Evolutionary conservation across 1,284 basidiomycete genomes (phyloP).

Genomic region (Flammula alnicola): DNA sequence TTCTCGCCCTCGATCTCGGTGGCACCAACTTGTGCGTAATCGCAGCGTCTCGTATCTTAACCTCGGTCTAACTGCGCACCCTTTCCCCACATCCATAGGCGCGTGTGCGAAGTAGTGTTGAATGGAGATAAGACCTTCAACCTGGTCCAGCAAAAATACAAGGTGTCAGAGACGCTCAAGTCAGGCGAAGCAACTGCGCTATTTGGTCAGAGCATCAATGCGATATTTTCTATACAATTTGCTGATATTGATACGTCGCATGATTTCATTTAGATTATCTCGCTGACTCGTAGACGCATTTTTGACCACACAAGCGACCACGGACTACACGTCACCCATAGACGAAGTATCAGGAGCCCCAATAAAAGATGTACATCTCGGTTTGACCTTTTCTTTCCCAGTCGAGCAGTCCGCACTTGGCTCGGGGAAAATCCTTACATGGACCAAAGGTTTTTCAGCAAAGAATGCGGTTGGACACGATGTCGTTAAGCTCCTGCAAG

Average conservation of each 20-base stretch:
- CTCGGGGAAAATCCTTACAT: slow-evolving; percentile 88
- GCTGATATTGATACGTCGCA: slow-evolving; percentile 1
- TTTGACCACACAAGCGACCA: slow-evolving; percentile 62
- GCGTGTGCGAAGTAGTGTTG: slow-evolving; percentile 93
- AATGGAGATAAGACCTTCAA: slow-evolving; percentile 88
- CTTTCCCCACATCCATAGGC: slow-evolving; percentile 49
- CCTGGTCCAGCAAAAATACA: slow-evolving; percentile 93
- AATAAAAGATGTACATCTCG: slow-evolving; percentile 69
- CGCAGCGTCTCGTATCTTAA: background rate
- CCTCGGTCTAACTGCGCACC: slow-evolving; percentile 11
- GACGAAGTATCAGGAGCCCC: slow-evolving; percentile 21
- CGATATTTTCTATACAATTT: slow-evolving; percentile 6
- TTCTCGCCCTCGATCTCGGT: slow-evolving; percentile 92
- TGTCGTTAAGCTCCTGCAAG: slow-evolving; percentile 90
- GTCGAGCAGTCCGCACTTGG: slow-evolving; percentile 96
- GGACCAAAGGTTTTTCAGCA: slow-evolving; percentile 97
- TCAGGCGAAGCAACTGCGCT: slow-evolving; percentile 83
- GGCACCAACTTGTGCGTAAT: slow-evolving; percentile 88
- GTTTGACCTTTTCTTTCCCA: slow-evolving; percentile 96
- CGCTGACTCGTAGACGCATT: slow-evolving; percentile 94
- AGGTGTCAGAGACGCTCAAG: slow-evolving; percentile 89
- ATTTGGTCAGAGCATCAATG: slow-evolving; percentile 65
- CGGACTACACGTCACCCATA: slow-evolving; percentile 35
- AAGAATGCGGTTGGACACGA: slow-evolving; percentile 93
- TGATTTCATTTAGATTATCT: slow-evolving; percentile 78